phyloP scores from a whole-genome alignment of 805 yeast genomes.

The Yamadazyma kitorensis region DNA sequence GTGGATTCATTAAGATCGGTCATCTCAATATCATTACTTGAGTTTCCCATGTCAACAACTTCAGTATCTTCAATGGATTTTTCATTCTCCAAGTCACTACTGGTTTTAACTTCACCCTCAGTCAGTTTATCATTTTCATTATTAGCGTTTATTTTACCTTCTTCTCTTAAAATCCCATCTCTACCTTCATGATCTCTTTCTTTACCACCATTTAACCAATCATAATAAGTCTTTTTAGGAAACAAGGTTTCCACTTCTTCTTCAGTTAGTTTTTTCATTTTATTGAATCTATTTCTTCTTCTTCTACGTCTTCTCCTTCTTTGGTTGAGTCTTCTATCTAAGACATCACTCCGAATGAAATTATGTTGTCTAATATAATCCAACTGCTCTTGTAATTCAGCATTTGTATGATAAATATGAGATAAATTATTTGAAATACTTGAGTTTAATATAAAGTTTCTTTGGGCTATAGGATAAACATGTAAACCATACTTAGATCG shows the following conservation, averaged over 20 bases:
- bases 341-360: slow-evolving; percentile 27
- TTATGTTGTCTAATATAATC: slow-evolving; percentile 33
- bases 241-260: slow-evolving; percentile 60
- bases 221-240: slow-evolving; percentile 54
- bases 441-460: slow-evolving; percentile 19
- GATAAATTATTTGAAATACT: slow-evolving; percentile 1
- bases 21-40: slow-evolving; percentile 6
- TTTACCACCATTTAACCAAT: slow-evolving; percentile 62
- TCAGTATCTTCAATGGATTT: too few species aligned
- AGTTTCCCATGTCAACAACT: too few species aligned
- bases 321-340: slow-evolving; percentile 24
- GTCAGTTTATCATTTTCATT: neutral
- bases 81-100: too few species aligned
- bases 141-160: slow-evolving; percentile 5
- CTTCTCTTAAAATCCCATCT: slow-evolving; percentile 45
- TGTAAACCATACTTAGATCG: slow-evolving; percentile 56
- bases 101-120: too few species aligned
- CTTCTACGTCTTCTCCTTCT: slow-evolving; percentile 40
- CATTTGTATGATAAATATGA: slow-evolving; percentile 11
- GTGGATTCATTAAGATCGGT: too few species aligned
- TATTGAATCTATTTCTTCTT: slow-evolving; percentile 36
- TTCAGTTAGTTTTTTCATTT: slow-evolving; percentile 51
- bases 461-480: slow-evolving; percentile 33
- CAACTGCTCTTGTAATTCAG: slow-evolving; percentile 33
- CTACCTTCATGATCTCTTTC: slow-evolving; percentile 46